These are phyloP conservation scores for Backusella luteola DNA, from an alignment of 192 early-diverging fungal genomes.

Conservation along the genomic window DNA sequence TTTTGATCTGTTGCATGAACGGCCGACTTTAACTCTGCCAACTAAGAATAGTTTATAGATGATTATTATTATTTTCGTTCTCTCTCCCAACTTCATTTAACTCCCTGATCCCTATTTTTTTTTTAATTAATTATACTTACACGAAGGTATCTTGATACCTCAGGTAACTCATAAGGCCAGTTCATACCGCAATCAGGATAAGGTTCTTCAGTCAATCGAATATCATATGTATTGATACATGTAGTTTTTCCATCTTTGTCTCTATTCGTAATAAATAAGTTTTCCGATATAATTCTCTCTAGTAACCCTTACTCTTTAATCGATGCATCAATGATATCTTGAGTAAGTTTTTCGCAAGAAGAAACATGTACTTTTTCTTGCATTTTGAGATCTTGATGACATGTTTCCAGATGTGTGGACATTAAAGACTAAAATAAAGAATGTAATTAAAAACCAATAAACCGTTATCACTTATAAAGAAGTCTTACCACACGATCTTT, in stretches of 20 bases:
- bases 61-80: not conserved
- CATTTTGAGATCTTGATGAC: conserved; percentile 28
- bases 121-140: conserved; percentile 35
- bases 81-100: not conserved
- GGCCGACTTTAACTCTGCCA: conserved; percentile 45
- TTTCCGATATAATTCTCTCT: no score
- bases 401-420: conserved; percentile 27
- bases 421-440: not conserved
- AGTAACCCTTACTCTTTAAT: not conserved
- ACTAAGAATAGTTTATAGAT: conserved; percentile 23
- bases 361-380: conserved; percentile 32
- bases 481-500: conserved; percentile 28
- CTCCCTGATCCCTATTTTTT: not conserved
- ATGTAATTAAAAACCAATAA: not conserved
- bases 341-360: conserved; percentile 40
- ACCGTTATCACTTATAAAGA: not conserved
- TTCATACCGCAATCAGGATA: conserved; percentile 51
- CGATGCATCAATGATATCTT: conserved; percentile 21
- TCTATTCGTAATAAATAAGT: not conserved
- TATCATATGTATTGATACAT: conserved; percentile 62
- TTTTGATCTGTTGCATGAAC: conserved; percentile 50
- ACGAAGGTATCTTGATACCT: conserved; percentile 46
- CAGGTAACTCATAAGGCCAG: conserved; percentile 58
- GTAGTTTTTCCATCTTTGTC: conserved; percentile 16
- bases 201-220: conserved; percentile 42